Conservation (phyloP, 1,139 yeast species). For the Martiniozyma asiatica region DNA sequence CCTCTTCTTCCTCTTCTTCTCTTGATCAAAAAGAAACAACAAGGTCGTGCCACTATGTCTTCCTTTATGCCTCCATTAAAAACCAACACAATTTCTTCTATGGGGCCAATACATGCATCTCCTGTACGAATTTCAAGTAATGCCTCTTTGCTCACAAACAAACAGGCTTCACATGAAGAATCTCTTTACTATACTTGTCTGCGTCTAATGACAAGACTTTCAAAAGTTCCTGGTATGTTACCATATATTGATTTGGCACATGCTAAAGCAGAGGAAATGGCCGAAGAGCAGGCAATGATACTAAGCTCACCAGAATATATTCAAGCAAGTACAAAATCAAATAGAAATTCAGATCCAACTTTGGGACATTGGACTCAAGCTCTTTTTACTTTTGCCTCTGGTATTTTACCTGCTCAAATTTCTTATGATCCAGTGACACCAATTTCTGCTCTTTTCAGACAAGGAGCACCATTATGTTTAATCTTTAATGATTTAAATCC, state of each 20-base stretch:
- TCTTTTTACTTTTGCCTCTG: constrained; percentile 57
- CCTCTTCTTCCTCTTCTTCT: no score
- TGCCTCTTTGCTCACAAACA: constrained; percentile 45
- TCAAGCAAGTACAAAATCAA: constrained; percentile 1
- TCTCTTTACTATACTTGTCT: constrained; percentile 68
- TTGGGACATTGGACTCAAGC: constrained; percentile 19
- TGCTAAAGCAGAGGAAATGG: constrained; percentile 50
- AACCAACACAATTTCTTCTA: constrained; percentile 1
- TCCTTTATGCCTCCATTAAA: constrained; percentile 11
- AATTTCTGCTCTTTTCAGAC: constrained; percentile 77
- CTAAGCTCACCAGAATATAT: constrained; percentile 19
- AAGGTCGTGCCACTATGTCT: constrained; percentile 7
- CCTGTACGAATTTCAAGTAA: constrained; percentile 25
- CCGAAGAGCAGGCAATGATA: constrained; percentile 63
- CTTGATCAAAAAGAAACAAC: no score
- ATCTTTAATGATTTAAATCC: constrained; percentile 55
- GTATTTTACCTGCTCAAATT: constrained; percentile 60
- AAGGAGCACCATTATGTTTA: constrained; percentile 86
- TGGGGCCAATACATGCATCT: constrained; percentile 4
- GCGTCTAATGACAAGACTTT: constrained; percentile 44
- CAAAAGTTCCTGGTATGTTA: constrained; percentile 55
- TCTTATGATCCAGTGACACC: constrained; percentile 89
- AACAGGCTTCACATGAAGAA: constrained; percentile 51
- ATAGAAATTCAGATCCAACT: constrained; percentile 7
- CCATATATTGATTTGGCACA: constrained; percentile 56